Percentiles rank a stretch among this genome's conserved stretches.
Conservation (phyloP, 2,329 filamentous ascomycete genomes). For the Aspergillus pseudonomiae region DNA sequence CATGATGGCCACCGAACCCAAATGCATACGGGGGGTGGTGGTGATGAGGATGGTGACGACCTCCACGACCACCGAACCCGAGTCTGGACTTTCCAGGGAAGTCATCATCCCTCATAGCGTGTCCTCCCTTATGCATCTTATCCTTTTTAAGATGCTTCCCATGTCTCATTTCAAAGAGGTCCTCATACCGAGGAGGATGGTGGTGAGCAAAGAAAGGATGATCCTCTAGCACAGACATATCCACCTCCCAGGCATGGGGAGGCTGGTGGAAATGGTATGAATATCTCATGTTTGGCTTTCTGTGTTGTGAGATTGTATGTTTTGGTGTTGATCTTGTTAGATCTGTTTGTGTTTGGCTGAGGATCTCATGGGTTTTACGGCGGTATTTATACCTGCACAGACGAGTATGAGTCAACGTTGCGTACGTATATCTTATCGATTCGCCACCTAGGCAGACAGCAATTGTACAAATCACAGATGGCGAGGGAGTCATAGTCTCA, state of each 20-base stretch:
- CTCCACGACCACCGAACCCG: neutral
- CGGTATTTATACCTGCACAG: neutral
- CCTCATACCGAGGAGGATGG: neutral
- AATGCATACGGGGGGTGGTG: neutral
- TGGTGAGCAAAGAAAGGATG: neutral
- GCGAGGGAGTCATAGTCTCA: neutral
- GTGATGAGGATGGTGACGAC: neutral
- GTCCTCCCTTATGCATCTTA: neutral
- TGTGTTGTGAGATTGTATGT: neutral
- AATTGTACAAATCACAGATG: neutral
- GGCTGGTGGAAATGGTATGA: neutral
- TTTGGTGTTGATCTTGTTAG: neutral
- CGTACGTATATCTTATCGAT: neutral
- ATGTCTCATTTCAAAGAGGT: neutral
- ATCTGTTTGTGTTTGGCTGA: neutral
- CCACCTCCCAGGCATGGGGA: neutral
- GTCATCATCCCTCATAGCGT: neutral
- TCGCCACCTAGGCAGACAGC: conserved; percentile 1
- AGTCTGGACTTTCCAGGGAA: neutral
- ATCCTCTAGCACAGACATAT: neutral
- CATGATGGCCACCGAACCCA: neutral
- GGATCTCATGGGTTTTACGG: neutral
- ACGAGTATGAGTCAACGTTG: neutral
- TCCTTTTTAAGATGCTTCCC: neutral
- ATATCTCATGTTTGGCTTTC: neutral